phyloP scores from a whole-genome alignment of 257 asterid species.

The Capsicum pubescens region DNA sequence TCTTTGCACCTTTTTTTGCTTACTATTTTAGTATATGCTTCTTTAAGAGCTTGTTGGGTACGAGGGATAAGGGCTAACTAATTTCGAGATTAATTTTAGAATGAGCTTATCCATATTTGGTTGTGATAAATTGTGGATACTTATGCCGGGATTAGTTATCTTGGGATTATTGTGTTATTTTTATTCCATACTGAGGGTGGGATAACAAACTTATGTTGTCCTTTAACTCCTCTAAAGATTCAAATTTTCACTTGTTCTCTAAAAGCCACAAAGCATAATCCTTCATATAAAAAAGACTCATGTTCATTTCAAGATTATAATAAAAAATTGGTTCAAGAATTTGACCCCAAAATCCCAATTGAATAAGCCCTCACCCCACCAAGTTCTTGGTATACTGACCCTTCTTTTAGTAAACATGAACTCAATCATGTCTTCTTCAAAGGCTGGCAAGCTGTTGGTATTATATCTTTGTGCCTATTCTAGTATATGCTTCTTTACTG shows the following conservation, averaged over 20 bases:
- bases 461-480: not conserved
- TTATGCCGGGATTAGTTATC: too few relatives aligned
- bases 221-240: not conserved
- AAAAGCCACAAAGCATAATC: not conserved
- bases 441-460: slow-evolving; percentile 87
- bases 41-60: not conserved
- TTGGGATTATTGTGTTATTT: too few relatives aligned
- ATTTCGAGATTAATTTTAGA: too few relatives aligned
- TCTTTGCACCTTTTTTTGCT: not conserved
- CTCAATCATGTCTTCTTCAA: slow-evolving; percentile 62
- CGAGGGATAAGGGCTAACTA: too few relatives aligned
- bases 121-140: too few relatives aligned
- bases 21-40: not conserved
- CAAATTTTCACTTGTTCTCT: not conserved
- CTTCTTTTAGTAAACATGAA: slow-evolving; percentile 65
- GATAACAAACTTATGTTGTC: not conserved
- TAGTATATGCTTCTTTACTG: not conserved
- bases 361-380: slow-evolving; percentile 84
- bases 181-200: too few relatives aligned
- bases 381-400: slow-evolving; percentile 77
- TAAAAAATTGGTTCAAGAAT: slow-evolving; percentile 48
- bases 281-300: slow-evolving; percentile 1
- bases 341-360: slow-evolving; percentile 67
- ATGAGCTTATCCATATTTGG: too few relatives aligned
- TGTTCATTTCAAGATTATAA: not conserved